phyloP scores from a whole-genome alignment of 192 early-diverging fungal species.

The Allomyces macrogynus region DNA sequence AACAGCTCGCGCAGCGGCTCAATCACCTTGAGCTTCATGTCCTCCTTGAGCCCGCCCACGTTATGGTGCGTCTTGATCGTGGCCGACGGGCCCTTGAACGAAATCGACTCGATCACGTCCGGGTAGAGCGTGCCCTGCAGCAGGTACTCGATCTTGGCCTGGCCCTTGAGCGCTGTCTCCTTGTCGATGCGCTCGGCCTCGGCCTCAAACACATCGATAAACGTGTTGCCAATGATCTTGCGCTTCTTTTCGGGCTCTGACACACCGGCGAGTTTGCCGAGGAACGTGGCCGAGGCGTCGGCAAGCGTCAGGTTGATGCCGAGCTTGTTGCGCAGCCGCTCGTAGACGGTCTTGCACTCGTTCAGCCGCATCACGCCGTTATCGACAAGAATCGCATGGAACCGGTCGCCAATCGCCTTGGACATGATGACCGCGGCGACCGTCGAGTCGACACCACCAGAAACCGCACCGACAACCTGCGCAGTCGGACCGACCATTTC shows the following conservation, averaged over 20 bases:
- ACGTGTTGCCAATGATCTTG: slow-evolving; percentile 98
- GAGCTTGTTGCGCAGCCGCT: slow-evolving; percentile 65
- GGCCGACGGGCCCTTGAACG: slow-evolving; percentile 96
- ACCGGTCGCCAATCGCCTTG: slow-evolving; percentile 91
- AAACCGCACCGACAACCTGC: slow-evolving; percentile 90
- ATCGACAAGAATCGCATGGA: slow-evolving; percentile 94
- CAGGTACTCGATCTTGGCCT: slow-evolving; percentile 74
- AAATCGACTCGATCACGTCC: slow-evolving; percentile 95
- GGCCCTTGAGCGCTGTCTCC: slow-evolving; percentile 42
- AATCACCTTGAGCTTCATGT: slow-evolving; percentile 96
- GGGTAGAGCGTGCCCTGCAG: slow-evolving; percentile 96
- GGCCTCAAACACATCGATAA: slow-evolving; percentile 92
- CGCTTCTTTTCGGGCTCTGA: slow-evolving; percentile 93
- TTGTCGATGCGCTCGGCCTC: slow-evolving; percentile 78
- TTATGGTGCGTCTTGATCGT: slow-evolving; percentile 99
- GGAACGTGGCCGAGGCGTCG: slow-evolving; percentile 67
- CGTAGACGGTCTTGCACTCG: slow-evolving; percentile 72
- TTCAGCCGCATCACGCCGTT: slow-evolving; percentile 98
- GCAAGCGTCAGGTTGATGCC: slow-evolving; percentile 90
- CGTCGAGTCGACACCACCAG: slow-evolving; percentile 89
- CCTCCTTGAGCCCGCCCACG: slow-evolving; percentile 84
- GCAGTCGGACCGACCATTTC: slow-evolving; percentile 72
- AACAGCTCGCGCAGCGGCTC: slow-evolving; percentile 96
- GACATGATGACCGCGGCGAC: slow-evolving; percentile 94
- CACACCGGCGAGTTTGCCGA: slow-evolving; percentile 67